These are phyloP conservation scores for Eudorina sp. DNA, from an alignment of 139 green algal species.

Conservation along the genomic window DNA sequence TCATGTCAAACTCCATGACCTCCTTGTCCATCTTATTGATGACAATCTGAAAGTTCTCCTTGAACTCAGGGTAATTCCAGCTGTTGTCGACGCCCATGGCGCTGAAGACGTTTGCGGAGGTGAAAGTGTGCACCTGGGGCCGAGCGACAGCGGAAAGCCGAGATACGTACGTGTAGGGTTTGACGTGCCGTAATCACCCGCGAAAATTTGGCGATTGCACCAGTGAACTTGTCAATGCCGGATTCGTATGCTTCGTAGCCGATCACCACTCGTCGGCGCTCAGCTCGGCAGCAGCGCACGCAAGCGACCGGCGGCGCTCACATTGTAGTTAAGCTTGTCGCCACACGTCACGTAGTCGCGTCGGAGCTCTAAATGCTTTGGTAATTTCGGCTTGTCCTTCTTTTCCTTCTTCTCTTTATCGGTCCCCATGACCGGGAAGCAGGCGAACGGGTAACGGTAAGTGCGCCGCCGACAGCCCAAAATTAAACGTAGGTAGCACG, in stretches of 20 bases:
- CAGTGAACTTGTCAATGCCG: too few relatives aligned
- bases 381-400: slow-evolving; percentile 64
- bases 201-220: too few relatives aligned
- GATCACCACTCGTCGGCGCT: too few relatives aligned
- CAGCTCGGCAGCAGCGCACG: too few relatives aligned
- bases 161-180: too few relatives aligned
- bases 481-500: too few relatives aligned
- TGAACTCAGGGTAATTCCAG: slow-evolving; percentile 83
- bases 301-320: slow-evolving; percentile 64
- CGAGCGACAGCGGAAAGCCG: too few relatives aligned
- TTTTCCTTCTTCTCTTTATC: slow-evolving; percentile 31
- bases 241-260: too few relatives aligned
- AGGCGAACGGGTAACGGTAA: too few relatives aligned
- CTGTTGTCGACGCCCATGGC: slow-evolving; percentile 84
- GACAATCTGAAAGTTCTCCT: slow-evolving; percentile 67
- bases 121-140: slow-evolving; percentile 82
- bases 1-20: slow-evolving; percentile 94
- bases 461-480: too few relatives aligned
- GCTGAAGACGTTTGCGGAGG: slow-evolving; percentile 76
- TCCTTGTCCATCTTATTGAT: slow-evolving; percentile 64
- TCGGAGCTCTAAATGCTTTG: slow-evolving; percentile 73
- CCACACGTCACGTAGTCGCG: slow-evolving; percentile 79
- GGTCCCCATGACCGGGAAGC: too few relatives aligned
- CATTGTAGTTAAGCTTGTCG: slow-evolving; percentile 82
- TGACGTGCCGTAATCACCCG: too few relatives aligned